phyloP scores from a whole-genome alignment of 1,284 basidiomycete genomes.

The Fomitopsis palustris region DNA sequence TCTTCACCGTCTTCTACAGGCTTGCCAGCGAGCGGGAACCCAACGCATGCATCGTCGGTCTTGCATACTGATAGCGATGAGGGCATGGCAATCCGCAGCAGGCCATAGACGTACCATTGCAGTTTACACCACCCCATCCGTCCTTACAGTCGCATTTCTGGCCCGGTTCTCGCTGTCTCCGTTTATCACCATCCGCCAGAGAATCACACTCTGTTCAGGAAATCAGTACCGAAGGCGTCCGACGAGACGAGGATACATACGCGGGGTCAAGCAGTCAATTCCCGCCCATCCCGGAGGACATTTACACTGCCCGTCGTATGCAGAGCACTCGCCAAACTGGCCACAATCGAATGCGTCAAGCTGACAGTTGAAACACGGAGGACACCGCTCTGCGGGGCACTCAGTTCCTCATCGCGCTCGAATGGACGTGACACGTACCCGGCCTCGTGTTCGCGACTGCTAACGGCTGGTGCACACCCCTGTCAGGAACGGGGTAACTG shows the following conservation, averaged over 20 bases:
- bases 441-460: slow-evolving; percentile 17
- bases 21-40: slow-evolving; percentile 63
- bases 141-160: slow-evolving; percentile 86
- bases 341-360: slow-evolving; percentile 82
- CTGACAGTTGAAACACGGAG: slow-evolving; percentile 85
- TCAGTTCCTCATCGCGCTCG: neutral
- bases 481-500: neutral
- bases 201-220: slow-evolving; percentile 76
- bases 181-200: slow-evolving; percentile 82
- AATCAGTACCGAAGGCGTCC: neutral
- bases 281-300: slow-evolving; percentile 92
- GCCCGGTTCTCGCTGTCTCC: slow-evolving; percentile 75
- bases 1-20: slow-evolving; percentile 43
- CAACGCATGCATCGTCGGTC: slow-evolving; percentile 72
- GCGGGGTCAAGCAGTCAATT: slow-evolving; percentile 82
- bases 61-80: slow-evolving; percentile 66
- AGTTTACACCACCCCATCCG: slow-evolving; percentile 95
- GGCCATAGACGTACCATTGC: slow-evolving; percentile 70
- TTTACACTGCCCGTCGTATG: slow-evolving; percentile 87
- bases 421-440: slow-evolving; percentile 7
- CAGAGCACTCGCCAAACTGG: slow-evolving; percentile 83
- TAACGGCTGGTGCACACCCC: slow-evolving; percentile 10
- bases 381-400: slow-evolving; percentile 43
- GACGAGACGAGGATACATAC: slow-evolving; percentile 40
- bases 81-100: neutral